These are phyloP conservation scores for Pochonia chlamydosporia DNA, from an alignment of 2,329 filamentous ascomycete species.

Conservation along the genomic window DNA sequence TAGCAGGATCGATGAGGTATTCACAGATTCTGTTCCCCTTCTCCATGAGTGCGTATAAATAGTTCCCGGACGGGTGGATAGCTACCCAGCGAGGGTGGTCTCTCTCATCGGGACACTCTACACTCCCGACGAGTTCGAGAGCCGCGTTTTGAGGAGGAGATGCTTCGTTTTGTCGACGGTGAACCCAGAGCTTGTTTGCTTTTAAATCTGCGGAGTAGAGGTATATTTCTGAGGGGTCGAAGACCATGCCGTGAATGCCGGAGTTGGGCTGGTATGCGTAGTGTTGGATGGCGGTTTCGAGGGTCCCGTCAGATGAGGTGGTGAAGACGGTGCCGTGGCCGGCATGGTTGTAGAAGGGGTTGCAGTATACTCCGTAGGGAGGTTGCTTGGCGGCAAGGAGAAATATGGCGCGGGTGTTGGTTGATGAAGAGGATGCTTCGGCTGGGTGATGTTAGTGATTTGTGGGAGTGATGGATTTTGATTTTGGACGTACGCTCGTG, in stretches of 20 bases:
- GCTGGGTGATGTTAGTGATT: constrained; percentile 37
- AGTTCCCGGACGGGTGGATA: constrained; percentile 70
- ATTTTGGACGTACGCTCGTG: constrained; percentile 59
- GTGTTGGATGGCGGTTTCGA: constrained; percentile 63
- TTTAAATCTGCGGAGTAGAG: constrained; percentile 75
- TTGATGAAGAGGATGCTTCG: constrained; percentile 60
- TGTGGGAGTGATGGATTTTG: constrained; percentile 3
- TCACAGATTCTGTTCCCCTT: constrained; percentile 79
- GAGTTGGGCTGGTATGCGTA: constrained; percentile 65
- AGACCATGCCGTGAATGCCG: constrained; percentile 78
- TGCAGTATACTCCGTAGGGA: constrained; percentile 80
- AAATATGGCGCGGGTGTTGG: constrained; percentile 86
- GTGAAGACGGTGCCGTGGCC: constrained; percentile 75
- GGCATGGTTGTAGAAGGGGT: constrained; percentile 84
- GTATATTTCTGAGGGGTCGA: constrained; percentile 66
- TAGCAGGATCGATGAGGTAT: constrained; percentile 70
- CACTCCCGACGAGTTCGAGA: constrained; percentile 63
- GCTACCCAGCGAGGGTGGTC: constrained; percentile 89
- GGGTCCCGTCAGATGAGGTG: constrained; percentile 47
- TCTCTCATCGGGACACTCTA: constrained; percentile 62
- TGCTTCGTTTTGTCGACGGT: constrained; percentile 54
- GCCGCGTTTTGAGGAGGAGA: constrained; percentile 41
- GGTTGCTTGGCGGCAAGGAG: constrained; percentile 71
- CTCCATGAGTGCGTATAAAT: constrained; percentile 85
- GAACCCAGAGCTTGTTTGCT: constrained; percentile 79